Conservation (phyloP, 2,329 filamentous ascomycete species). For the Clonostachys solani region DNA sequence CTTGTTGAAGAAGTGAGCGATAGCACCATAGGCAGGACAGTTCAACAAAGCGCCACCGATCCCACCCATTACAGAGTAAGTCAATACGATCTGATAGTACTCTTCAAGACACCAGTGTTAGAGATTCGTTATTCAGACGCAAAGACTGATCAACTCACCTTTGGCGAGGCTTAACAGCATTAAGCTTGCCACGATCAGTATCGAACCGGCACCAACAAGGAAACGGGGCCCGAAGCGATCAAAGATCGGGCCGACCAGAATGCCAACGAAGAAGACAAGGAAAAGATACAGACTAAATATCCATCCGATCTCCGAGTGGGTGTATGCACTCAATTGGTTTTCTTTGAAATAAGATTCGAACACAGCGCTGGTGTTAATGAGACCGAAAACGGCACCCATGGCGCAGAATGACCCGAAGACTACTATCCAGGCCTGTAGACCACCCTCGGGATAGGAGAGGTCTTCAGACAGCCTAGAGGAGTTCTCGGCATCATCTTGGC, state of each 20-base stretch:
- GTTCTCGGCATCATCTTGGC: background rate
- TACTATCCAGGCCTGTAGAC: conserved; percentile 63
- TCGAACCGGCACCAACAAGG: conserved; percentile 61
- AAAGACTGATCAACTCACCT: background rate
- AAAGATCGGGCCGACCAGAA: conserved; percentile 80
- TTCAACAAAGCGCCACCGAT: conserved; percentile 31
- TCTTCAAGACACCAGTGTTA: conserved; percentile 17
- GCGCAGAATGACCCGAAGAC: conserved; percentile 67
- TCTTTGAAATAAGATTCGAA: conserved; percentile 74
- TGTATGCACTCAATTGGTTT: conserved; percentile 67
- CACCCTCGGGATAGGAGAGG: conserved; percentile 61
- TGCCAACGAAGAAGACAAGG: conserved; percentile 74
- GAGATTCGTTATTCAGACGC: too few relatives aligned
- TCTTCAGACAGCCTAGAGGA: background rate
- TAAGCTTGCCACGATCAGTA: conserved; percentile 57
- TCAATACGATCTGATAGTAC: conserved; percentile 44
- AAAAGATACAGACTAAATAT: conserved; percentile 82
- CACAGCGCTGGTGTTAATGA: conserved; percentile 52
- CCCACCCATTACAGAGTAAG: conserved; percentile 35
- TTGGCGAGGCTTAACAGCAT: conserved; percentile 67
- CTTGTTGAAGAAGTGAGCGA: conserved; percentile 14
- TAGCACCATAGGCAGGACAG: conserved; percentile 19
- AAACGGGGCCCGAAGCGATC: conserved; percentile 68
- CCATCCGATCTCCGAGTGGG: conserved; percentile 72
- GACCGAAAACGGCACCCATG: conserved; percentile 60